Evolutionary conservation across 352 stramenopile species (phyloP).

Genomic region (Saprolegnia diclina): DNA sequence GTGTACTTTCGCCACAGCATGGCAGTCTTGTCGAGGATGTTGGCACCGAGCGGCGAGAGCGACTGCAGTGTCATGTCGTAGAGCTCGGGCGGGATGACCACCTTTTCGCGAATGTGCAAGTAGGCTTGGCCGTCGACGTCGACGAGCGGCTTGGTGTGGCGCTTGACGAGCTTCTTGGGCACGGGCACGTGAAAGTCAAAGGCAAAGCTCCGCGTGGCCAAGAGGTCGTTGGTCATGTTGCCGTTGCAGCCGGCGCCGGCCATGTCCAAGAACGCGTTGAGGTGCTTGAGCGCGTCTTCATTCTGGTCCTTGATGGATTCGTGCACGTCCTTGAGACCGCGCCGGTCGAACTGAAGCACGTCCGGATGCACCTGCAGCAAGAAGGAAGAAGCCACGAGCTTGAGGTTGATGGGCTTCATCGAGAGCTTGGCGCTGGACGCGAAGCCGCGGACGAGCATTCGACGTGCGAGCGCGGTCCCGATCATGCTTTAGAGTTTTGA

Average conservation of each 20-base stretch:
- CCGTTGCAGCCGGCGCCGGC: slow-evolving; percentile 23
- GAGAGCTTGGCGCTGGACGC: slow-evolving; percentile 2
- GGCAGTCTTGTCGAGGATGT: neutral
- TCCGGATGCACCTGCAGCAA: slow-evolving; percentile 24
- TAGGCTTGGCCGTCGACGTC: slow-evolving; percentile 14
- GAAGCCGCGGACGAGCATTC: neutral
- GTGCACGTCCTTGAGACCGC: slow-evolving; percentile 9
- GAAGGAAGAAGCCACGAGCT: slow-evolving; percentile 16
- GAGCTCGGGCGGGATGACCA: slow-evolving; percentile 6
- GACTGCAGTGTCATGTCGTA: slow-evolving; percentile 10
- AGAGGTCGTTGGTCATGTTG: neutral
- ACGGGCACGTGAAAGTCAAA: slow-evolving; percentile 18
- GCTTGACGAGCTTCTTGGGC: neutral
- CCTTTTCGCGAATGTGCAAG: neutral
- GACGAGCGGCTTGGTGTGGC: slow-evolving; percentile 2
- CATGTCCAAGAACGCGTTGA: slow-evolving; percentile 25
- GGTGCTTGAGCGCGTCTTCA: slow-evolving; percentile 20
- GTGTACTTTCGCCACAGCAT: slow-evolving; percentile 22
- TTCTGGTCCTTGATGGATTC: slow-evolving; percentile 24
- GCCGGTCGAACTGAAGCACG: slow-evolving; percentile 18
- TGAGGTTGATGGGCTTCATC: slow-evolving; percentile 28
- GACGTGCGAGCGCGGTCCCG: neutral
- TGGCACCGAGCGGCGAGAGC: neutral
- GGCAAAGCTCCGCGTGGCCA: slow-evolving; percentile 8
- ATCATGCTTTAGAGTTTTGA: neutral